Base-by-base conservation (phyloP, 371 early-diverging fungal species). In the Mucor piriformis region DNA sequence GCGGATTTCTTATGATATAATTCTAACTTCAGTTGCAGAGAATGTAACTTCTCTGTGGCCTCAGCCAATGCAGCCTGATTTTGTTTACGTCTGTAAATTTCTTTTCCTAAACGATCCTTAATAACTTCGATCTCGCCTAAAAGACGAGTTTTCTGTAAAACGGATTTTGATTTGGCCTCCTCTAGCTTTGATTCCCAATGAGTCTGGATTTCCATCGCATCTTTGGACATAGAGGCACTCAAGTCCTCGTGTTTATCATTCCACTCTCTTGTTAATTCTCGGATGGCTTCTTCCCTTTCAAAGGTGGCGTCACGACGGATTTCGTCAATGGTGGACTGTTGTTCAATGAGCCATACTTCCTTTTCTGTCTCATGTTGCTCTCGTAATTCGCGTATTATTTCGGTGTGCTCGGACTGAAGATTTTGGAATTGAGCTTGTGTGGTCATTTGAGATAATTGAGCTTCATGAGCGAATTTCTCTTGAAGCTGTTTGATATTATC, bases 91-190 rank as follows among this genome's bases (percentile, higher is more conserved):
- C 66, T 44, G 5, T 67, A 44, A n/a, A 70, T 77, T 46, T 77
- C 77, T 21, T 68, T 61, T 1, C 67, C 70, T 12, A 77, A 61
- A 6, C 74, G 59, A 34, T 67, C 72, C 43, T 77, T 73, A 3
- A 77, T 57, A 2, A 77, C 74, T 29, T 67, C 70, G 7, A 72
- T 69, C 54, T 73, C 66, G 6, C 74, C 74, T 29, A 61, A 62
- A 15, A 69, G 34, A 12, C 66, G 60, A 5, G 49, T 54, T 6
- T 66, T 7, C 18, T 69, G 53, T 11, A 27, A 6, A 13, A 54
- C 33, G 2, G 54, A 54, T 6, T 42, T 29, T 4, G 32, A 33
- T 23, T 67, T 56, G 1, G 51, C 52, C 32, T 73, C 66, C 6
- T 69, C 57, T 29, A 73, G 12, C 20, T 72, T 73, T 4, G 25